Percentiles rank a stretch among this genome's conserved stretches.
phyloP scores from a whole-genome alignment of 179 eudicot species.

The Actinidia arguta region DNA sequence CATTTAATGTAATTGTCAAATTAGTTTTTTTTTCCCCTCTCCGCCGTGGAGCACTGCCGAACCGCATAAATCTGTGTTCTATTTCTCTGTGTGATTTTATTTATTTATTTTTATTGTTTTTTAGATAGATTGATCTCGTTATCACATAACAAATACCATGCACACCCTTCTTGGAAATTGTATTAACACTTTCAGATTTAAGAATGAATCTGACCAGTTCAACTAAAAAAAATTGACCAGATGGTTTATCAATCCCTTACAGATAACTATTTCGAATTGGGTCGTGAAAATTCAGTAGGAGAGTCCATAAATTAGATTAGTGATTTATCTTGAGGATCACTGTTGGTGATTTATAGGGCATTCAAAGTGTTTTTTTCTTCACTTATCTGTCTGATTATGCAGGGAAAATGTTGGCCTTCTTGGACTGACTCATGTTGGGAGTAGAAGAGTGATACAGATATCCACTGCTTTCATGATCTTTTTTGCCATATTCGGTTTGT shows the following conservation, averaged over 20 bases:
- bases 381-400: slow-evolving; percentile 23
- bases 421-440: slow-evolving; percentile 91
- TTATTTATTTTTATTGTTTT: too few species aligned
- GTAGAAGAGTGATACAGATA: slow-evolving; percentile 94
- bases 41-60: too few species aligned
- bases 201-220: too few species aligned
- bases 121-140: too few species aligned
- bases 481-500: slow-evolving; percentile 90
- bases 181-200: neutral
- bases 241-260: neutral
- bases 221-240: neutral
- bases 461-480: slow-evolving; percentile 94
- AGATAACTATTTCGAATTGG: neutral
- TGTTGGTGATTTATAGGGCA: neutral
- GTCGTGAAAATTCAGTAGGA: neutral
- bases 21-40: too few species aligned
- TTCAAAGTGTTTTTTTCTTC: neutral
- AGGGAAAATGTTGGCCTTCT: slow-evolving; percentile 98
- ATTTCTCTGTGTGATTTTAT: too few species aligned
- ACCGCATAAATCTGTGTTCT: too few species aligned
- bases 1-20: too few species aligned
- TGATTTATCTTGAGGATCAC: neutral
- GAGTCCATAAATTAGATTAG: neutral
- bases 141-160: neutral
- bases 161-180: neutral